These are phyloP conservation scores for Talaromyces nanjingensis DNA, from an alignment of 495 filamentous ascomycete genomes.

Conservation along the genomic window DNA sequence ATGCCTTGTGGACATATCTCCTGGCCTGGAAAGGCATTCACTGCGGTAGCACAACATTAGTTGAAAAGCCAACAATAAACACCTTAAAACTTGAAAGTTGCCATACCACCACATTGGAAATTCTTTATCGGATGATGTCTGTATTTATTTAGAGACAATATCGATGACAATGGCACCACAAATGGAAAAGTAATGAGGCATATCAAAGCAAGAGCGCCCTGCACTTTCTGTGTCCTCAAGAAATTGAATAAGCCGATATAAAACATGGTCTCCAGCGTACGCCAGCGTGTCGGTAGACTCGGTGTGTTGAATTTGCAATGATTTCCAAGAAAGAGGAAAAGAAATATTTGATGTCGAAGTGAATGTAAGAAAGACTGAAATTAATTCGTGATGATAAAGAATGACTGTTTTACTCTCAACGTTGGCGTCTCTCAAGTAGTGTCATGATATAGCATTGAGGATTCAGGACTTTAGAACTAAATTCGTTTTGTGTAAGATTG, in stretches of 20 bases:
- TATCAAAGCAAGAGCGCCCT: constrained; percentile 7
- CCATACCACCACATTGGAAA: constrained; percentile 11
- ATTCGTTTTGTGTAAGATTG: neutral
- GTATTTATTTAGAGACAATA: neutral
- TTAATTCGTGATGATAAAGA: neutral
- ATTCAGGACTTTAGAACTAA: neutral
- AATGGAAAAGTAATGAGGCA: constrained; percentile 8
- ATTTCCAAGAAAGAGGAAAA: neutral
- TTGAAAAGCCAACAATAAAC: neutral
- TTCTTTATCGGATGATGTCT: neutral
- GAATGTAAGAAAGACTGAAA: neutral
- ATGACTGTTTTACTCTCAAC: neutral
- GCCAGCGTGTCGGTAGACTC: neutral
- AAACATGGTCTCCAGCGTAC: constrained; percentile 4
- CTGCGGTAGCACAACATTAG: neutral
- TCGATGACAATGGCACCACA: constrained; percentile 4
- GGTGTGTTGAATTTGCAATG: neutral
- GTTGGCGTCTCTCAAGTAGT: neutral
- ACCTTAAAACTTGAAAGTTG: neutral
- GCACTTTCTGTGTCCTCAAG: constrained; percentile 6
- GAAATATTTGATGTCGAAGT: neutral
- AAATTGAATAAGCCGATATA: constrained; percentile 3
- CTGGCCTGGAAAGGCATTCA: constrained; percentile 6
- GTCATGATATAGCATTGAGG: neutral
- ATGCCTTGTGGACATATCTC: constrained; percentile 9